phyloP scores from a whole-genome alignment of 441 rosid genomes.

The Geranium incanum region DNA sequence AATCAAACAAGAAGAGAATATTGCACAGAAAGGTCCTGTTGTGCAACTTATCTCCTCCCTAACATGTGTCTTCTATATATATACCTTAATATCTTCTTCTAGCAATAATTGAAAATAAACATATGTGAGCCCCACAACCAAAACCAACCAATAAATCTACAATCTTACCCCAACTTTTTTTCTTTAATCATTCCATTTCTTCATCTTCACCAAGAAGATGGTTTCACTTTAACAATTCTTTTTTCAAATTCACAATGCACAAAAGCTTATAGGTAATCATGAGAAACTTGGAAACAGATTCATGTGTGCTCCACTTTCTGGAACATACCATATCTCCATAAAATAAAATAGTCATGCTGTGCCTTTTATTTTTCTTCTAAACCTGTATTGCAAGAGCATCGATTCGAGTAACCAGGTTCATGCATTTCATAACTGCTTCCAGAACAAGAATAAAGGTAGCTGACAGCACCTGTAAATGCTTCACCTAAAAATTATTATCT shows the following conservation, averaged over 20 bases:
- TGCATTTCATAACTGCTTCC: conserved; percentile 21
- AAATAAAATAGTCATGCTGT: not conserved
- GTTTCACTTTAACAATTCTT: not conserved
- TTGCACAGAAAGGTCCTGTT: conserved; percentile 19
- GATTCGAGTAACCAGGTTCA: conserved; percentile 25
- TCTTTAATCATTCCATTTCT: conserved; percentile 11
- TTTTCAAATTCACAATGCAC: not conserved
- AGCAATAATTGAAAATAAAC: conserved; percentile 48
- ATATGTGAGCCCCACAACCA: conserved; percentile 44
- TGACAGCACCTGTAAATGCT: conserved; percentile 11
- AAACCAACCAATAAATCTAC: conserved; percentile 23
- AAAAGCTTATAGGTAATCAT: not conserved
- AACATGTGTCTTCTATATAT: conserved; percentile 21
- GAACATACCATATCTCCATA: not conserved
- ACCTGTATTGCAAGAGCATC: conserved; percentile 10
- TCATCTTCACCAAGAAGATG: conserved; percentile 27
- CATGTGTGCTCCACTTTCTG: conserved; percentile 2
- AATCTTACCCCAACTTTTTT: conserved; percentile 8
- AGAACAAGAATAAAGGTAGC: conserved; percentile 20
- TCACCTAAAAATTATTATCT: conserved; percentile 13
- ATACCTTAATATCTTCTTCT: conserved; percentile 35
- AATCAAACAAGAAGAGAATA: conserved; percentile 8
- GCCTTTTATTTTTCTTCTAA: not conserved
- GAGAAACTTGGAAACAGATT: not conserved
- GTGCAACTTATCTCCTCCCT: conserved; percentile 15